Conservation (phyloP, 306 rosid species). For the Acmispon strigosus region DNA sequence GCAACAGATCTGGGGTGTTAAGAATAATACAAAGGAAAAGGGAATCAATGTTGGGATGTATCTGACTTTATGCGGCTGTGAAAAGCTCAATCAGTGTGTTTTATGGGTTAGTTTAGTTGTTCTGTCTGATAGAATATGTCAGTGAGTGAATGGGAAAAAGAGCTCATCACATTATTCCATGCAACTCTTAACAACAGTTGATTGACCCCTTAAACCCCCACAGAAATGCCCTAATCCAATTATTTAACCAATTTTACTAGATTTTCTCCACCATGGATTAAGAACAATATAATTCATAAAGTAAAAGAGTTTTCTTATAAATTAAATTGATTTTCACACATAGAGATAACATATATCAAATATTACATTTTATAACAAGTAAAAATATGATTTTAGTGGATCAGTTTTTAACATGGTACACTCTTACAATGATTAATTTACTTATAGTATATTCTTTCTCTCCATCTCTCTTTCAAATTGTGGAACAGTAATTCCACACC, state of each 20-base stretch:
- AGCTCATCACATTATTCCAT: conserved; percentile 54
- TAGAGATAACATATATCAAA: too few relatives aligned
- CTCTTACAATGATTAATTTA: too few relatives aligned
- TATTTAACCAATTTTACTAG: too few relatives aligned
- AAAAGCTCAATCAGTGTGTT: conserved; percentile 43
- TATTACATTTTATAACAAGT: too few relatives aligned
- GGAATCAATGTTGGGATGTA: conserved; percentile 93
- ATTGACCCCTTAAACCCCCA: conserved; percentile 32
- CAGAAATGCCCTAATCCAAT: neutral
- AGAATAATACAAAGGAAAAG: conserved; percentile 72
- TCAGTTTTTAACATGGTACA: too few relatives aligned
- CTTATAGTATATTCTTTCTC: conserved; percentile 12
- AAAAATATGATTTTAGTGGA: too few relatives aligned
- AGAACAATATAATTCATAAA: too few relatives aligned
- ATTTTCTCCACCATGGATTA: too few relatives aligned
- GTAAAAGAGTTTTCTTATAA: too few relatives aligned
- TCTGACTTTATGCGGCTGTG: conserved; percentile 69
- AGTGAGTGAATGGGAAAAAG: conserved; percentile 63
- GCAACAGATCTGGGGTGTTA: conserved; percentile 47
- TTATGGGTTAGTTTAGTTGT: conserved; percentile 36
- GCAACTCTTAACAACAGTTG: conserved; percentile 22
- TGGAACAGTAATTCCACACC: conserved; percentile 5
- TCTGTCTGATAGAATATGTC: conserved; percentile 61
- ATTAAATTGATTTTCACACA: too few relatives aligned
- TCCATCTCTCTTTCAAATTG: neutral